These are phyloP conservation scores for Rhinocladiella similis DNA, from an alignment of 2,329 filamentous ascomycete species.

Conservation along the genomic window DNA sequence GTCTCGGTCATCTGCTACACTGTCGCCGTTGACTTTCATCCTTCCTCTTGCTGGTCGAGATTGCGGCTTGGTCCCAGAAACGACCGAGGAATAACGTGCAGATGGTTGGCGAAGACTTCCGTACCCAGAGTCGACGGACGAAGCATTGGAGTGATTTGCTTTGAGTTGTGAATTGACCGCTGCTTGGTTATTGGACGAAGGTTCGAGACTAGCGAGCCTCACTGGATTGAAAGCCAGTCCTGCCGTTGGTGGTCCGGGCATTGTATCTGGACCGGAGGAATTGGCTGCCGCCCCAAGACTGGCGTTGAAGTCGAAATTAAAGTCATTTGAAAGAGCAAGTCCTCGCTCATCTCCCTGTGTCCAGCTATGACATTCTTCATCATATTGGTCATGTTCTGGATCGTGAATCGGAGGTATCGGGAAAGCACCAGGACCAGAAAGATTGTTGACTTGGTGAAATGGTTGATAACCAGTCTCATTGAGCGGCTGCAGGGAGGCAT, in stretches of 20 bases:
- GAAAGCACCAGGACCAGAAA: slow-evolving; percentile 5
- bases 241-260: neutral
- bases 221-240: slow-evolving; percentile 5
- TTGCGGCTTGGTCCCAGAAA: neutral
- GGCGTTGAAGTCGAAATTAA: slow-evolving; percentile 12
- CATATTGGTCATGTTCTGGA: slow-evolving; percentile 20
- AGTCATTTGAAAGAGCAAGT: slow-evolving; percentile 15
- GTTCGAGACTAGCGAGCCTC: slow-evolving; percentile 9
- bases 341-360: slow-evolving; percentile 22
- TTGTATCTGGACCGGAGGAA: slow-evolving; percentile 1
- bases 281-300: slow-evolving; percentile 2
- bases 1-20: neutral
- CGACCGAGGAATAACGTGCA: neutral
- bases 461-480: too few relatives aligned
- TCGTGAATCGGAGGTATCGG: slow-evolving; percentile 3
- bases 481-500: too few relatives aligned
- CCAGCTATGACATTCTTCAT: slow-evolving; percentile 22
- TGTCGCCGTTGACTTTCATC: slow-evolving; percentile 6
- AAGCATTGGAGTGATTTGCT: slow-evolving; percentile 19
- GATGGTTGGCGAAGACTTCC: slow-evolving; percentile 13
- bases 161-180: slow-evolving; percentile 8
- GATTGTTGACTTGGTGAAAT: too few relatives aligned
- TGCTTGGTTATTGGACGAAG: neutral
- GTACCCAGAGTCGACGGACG: slow-evolving; percentile 26
- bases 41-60: slow-evolving; percentile 6